phyloP scores from a whole-genome alignment of 192 early-diverging fungal genomes.

The Funneliformis geosporum region DNA sequence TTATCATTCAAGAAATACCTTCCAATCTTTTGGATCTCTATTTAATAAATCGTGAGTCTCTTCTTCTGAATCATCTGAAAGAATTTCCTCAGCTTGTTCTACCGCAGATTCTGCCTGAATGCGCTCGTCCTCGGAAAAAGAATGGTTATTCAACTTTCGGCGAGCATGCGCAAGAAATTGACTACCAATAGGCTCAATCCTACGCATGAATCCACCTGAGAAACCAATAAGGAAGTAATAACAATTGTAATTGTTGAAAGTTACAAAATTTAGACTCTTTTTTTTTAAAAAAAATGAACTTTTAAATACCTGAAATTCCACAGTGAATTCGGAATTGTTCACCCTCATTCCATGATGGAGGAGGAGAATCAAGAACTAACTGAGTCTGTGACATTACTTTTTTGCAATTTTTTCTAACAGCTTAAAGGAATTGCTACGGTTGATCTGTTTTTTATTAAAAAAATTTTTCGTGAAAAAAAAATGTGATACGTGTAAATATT shows the following conservation, averaged over 20 bases:
- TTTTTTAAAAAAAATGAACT: not conserved
- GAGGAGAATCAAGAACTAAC: constrained; percentile 11
- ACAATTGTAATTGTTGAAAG: not conserved
- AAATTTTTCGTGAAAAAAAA: not conserved
- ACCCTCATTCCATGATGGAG: not conserved
- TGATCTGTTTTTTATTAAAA: not conserved
- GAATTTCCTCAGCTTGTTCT: constrained; percentile 38
- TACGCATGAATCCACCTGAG: not conserved
- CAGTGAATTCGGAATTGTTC: not conserved
- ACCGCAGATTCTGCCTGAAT: constrained; percentile 49
- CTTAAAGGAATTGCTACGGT: not conserved
- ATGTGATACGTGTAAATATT: not conserved
- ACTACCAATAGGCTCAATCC: constrained; percentile 57
- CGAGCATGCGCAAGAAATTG: constrained; percentile 63
- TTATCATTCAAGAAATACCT: too few species aligned
- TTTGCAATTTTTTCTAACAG: not conserved
- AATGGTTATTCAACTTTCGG: constrained; percentile 59
- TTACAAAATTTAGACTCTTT: not conserved
- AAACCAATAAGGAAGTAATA: not conserved
- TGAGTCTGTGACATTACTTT: not conserved
- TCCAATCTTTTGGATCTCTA: constrained; percentile 94
- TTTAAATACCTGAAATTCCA: constrained; percentile 19
- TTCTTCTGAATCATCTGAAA: constrained; percentile 52
- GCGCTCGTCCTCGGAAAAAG: constrained; percentile 63
- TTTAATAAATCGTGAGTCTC: constrained; percentile 74